These are phyloP conservation scores for Suillus hirtellus DNA, from an alignment of 768 basidiomycete species.

Conservation along the genomic window DNA sequence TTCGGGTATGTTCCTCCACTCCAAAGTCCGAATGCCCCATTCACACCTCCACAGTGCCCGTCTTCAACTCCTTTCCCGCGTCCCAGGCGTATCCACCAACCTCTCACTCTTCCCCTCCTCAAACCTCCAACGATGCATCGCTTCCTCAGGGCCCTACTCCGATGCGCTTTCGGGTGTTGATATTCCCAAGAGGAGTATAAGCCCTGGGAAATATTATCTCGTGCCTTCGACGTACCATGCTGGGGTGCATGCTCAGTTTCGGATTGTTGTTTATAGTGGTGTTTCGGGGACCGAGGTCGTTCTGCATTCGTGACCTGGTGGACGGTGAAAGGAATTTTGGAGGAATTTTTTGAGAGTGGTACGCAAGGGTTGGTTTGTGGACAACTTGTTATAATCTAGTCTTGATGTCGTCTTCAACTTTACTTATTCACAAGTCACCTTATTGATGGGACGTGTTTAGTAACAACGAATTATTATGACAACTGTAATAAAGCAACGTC, in stretches of 20 bases:
- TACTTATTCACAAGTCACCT: no score
- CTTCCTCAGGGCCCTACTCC: constrained; percentile 80
- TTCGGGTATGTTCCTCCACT: constrained; percentile 48
- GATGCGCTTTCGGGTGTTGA: constrained; percentile 74
- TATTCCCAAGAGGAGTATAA: constrained; percentile 51
- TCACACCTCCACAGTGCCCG: constrained; percentile 54
- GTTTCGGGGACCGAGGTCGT: background rate
- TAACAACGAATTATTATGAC: no score
- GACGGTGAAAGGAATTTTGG: no score
- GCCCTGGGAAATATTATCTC: constrained; percentile 65
- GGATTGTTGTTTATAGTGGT: background rate
- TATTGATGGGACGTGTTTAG: no score
- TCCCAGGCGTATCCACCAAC: constrained; percentile 53
- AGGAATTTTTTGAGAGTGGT: no score
- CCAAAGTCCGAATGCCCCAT: background rate
- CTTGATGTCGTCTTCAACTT: no score
- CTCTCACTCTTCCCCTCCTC: constrained; percentile 53
- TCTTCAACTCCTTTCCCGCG: constrained; percentile 54
- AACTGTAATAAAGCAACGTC: no score
- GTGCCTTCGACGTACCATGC: constrained; percentile 74
- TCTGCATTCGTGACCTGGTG: background rate
- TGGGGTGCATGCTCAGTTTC: constrained; percentile 28
- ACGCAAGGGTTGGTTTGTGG: no score
- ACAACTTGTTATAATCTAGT: no score
- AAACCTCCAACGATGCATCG: constrained; percentile 41